Conservation (phyloP, 148 eudicot species). For the Linanthus parryae region DNA sequence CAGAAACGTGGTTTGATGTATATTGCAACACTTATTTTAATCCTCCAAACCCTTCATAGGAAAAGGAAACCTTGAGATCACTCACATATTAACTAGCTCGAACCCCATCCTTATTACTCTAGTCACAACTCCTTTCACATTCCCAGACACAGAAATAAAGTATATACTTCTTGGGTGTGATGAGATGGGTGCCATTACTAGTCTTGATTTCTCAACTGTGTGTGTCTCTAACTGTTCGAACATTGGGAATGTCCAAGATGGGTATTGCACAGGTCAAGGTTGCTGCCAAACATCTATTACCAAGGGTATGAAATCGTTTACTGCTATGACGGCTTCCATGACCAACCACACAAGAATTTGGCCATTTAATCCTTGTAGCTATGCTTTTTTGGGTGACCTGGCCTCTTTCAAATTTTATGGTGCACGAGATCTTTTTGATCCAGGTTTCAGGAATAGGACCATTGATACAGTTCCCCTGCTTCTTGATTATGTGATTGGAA, state of each 20-base stretch:
- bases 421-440: conserved; percentile 30
- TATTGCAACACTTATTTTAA: too few relatives aligned
- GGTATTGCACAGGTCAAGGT: conserved; percentile 39
- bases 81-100: too few relatives aligned
- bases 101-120: too few relatives aligned
- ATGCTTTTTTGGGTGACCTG: conserved; percentile 37
- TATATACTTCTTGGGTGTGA: conserved; percentile 46
- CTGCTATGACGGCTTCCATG: not conserved
- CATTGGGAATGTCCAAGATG: conserved; percentile 17
- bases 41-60: too few relatives aligned
- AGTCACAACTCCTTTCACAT: conserved; percentile 32
- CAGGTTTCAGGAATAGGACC: conserved; percentile 19
- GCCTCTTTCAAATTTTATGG: conserved; percentile 22
- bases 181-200: conserved; percentile 2
- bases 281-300: conserved; percentile 46
- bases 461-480: conserved; percentile 20
- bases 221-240: conserved; percentile 27
- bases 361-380: conserved; percentile 33
- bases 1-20: too few relatives aligned
- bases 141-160: conserved; percentile 27
- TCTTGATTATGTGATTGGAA: conserved; percentile 41
- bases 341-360: conserved; percentile 8
- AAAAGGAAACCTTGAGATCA: conserved; percentile 6
- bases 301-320: conserved; percentile 18
- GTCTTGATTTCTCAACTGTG: conserved; percentile 19